Percentiles rank a stretch among this genome's conserved stretches.
Conservation (phyloP, 129 eudicot genomes). For the Tagetes patula region DNA sequence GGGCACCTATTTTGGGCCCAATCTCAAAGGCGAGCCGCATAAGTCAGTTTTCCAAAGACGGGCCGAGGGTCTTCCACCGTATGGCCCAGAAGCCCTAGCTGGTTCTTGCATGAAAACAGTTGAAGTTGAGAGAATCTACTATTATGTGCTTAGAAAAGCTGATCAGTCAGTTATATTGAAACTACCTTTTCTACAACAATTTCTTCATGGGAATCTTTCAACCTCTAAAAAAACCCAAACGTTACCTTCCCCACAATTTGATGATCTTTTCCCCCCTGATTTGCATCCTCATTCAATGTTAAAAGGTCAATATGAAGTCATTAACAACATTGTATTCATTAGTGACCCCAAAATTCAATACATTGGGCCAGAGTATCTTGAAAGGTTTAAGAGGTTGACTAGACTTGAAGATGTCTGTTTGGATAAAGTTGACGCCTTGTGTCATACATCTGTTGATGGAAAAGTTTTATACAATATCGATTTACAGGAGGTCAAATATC, state of each 20-base stretch:
- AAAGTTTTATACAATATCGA: conserved; percentile 34
- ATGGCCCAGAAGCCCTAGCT: conserved; percentile 48
- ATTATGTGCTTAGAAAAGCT: conserved; percentile 61
- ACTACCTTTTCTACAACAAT: conserved; percentile 46
- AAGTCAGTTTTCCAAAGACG: conserved; percentile 69
- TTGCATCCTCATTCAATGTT: conserved; percentile 54
- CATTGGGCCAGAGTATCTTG: conserved; percentile 48
- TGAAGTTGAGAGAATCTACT: conserved; percentile 65
- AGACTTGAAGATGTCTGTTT: conserved; percentile 49
- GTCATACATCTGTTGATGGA: conserved; percentile 36
- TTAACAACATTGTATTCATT: conserved; percentile 54
- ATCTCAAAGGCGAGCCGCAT: conserved; percentile 47
- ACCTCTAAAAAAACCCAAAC: conserved; percentile 25
- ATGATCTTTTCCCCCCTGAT: conserved; percentile 68
- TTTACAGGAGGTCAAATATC: conserved; percentile 37
- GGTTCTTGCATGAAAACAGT: conserved; percentile 53
- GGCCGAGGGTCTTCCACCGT: conserved; percentile 55
- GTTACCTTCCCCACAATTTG: conserved; percentile 51
- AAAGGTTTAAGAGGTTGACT: conserved; percentile 67
- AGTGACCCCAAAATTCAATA: conserved; percentile 51
- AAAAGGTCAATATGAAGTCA: conserved; percentile 39
- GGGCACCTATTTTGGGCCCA: conserved; percentile 84
- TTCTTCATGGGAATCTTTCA: conserved; percentile 57
- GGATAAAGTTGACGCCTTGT: conserved; percentile 40
- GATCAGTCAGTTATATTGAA: conserved; percentile 51